Evolutionary conservation across 208 protist species (phyloP), one percentile per base, ranked within the genome.

Genomic region (Novymonas esmeraldas): DNA sequence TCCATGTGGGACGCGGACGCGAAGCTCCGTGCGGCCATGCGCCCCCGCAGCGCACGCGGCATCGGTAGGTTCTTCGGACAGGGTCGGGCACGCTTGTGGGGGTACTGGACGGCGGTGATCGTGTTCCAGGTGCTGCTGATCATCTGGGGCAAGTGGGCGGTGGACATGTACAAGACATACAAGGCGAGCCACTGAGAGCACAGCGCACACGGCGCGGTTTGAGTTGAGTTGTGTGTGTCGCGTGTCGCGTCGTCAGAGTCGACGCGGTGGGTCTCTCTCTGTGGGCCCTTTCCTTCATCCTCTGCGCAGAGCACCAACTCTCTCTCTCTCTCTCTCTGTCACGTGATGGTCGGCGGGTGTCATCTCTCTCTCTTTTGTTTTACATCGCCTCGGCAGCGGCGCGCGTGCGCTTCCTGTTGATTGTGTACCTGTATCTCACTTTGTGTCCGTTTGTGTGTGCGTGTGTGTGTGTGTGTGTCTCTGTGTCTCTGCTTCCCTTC

Each of bases 111-210:
- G 1, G 77, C 83, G 10, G 64, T 91, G 54, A 78, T 94, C 34
- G 28, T 66, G 11, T 49, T 91, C 58, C 74, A 94, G 67, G 78
- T 91, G 39, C 26, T 91, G 14, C 45, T 71, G 31, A 81, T 91
- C 73, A 33, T 94, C 22, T 91, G 84, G 88, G 49, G 80, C 22
- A 73, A 79, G 51, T 90, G 82, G 85, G 75, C 81, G 10, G 60
- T 76, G 20, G 81, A 88, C 33, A 67, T 89, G 55, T 93, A 87
- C 73, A 46, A 58, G 55, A 59, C 48, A 42, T 66, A 78, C 42
- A 42, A 57, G 41, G 54, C 34, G 13, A 81, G 52, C 28, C 29
- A 64, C n/a, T 60, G n/a, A n/a, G n/a, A n/a, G n/a, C n/a, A 50
- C 24, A 55, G 22, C n/a, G 51, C 51, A 41, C 31, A 39, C 18